Evolutionary conservation across 2,329 filamentous ascomycete species (phyloP).

Genomic region (Beauveria sp.): DNA sequence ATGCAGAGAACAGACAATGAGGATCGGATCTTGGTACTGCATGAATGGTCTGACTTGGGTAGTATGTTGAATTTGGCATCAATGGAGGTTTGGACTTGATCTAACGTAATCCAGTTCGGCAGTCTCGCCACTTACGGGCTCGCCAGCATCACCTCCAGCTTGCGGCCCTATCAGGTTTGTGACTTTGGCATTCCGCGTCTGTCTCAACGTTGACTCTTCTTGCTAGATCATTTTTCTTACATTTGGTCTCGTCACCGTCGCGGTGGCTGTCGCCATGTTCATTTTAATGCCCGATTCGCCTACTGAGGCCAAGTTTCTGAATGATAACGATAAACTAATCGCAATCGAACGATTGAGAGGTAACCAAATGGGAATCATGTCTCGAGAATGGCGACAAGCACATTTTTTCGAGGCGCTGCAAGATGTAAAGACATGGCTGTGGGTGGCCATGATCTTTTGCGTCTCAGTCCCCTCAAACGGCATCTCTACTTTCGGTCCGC

Average conservation of each 20-base stretch:
- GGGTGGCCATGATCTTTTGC: slow-evolving; percentile 46
- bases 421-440: slow-evolving; percentile 55
- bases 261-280: slow-evolving; percentile 37
- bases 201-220: too few species aligned
- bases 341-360: slow-evolving; percentile 46
- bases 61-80: background rate
- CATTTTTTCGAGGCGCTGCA: slow-evolving; percentile 46
- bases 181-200: too few species aligned
- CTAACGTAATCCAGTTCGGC: slow-evolving; percentile 26
- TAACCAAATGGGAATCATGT: slow-evolving; percentile 48
- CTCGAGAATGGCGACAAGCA: slow-evolving; percentile 42
- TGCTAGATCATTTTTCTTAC: slow-evolving; percentile 42
- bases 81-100: too few species aligned
- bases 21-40: slow-evolving; percentile 51
- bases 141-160: slow-evolving; percentile 44
- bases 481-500: slow-evolving; percentile 49
- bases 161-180: slow-evolving; percentile 37
- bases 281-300: slow-evolving; percentile 42
- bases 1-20: slow-evolving; percentile 43
- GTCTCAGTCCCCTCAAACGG: slow-evolving; percentile 53
- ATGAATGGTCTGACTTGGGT: slow-evolving; percentile 55
- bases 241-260: slow-evolving; percentile 43
- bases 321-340: slow-evolving; percentile 41
- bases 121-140: slow-evolving; percentile 51
- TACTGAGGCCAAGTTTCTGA: slow-evolving; percentile 43